Evolutionary conservation across 805 yeast species (phyloP).

Genomic region (Ogataea wickerhamii): DNA sequence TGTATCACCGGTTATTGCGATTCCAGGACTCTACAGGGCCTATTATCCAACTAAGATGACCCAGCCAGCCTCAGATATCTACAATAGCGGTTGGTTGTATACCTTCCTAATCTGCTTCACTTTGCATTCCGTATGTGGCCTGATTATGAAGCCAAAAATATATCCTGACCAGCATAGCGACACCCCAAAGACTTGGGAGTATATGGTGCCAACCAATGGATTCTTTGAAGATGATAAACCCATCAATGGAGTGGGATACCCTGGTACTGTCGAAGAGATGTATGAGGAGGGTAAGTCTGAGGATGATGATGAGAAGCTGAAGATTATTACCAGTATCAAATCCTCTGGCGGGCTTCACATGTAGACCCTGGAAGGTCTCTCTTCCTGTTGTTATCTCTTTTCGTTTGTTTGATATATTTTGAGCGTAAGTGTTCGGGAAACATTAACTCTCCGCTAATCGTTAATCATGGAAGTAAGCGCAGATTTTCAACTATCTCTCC

Average conservation of each 20-base stretch:
- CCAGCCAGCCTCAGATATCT: conserved; percentile 18
- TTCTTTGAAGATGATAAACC: conserved; percentile 24
- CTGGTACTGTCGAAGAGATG: conserved; percentile 15
- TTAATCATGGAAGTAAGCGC: conserved; percentile 9
- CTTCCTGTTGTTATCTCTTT: no score
- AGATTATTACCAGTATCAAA: conserved; percentile 16
- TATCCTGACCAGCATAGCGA: conserved; percentile 20
- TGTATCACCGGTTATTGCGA: conserved; percentile 20
- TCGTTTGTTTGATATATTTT: no score
- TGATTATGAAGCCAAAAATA: conserved; percentile 16
- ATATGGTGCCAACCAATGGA: conserved; percentile 19
- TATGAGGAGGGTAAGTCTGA: conserved; percentile 7
- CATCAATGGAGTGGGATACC: conserved; percentile 21
- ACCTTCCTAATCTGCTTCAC: conserved; percentile 16
- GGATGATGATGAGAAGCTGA: conserved; percentile 12
- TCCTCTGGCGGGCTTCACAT: conserved; percentile 17
- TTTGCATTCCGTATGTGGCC: conserved; percentile 12
- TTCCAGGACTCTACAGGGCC: conserved; percentile 28
- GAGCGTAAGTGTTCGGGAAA: background rate
- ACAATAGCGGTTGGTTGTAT: conserved; percentile 21
- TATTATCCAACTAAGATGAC: conserved; percentile 18
- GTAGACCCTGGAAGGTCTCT: no score
- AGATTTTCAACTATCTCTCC: conserved; percentile 22
- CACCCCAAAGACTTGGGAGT: conserved; percentile 22
- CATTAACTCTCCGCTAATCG: background rate